Conservation (phyloP, 345 rosid species). For the Kernera saxatilis region DNA sequence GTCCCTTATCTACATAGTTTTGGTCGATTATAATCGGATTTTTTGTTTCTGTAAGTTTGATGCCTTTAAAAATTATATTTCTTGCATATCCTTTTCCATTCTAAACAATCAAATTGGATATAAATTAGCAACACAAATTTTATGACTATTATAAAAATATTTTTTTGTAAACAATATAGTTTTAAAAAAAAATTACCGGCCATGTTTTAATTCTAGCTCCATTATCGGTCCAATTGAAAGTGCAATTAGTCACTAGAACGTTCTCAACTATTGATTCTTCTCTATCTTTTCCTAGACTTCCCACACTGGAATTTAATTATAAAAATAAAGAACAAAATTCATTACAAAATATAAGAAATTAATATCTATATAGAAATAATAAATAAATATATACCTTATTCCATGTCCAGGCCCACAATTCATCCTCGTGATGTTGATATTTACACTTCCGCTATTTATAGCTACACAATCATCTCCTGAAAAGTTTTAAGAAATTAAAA, state of each 20-base stretch:
- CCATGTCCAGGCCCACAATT: slow-evolving; percentile 39
- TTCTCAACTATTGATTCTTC: slow-evolving; percentile 29
- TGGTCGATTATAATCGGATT: slow-evolving; percentile 20
- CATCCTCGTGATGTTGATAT: slow-evolving; percentile 14
- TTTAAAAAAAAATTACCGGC: slow-evolving; percentile 27
- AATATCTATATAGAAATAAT: not conserved
- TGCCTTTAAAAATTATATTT: not conserved
- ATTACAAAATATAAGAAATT: not conserved
- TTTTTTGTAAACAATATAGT: not conserved
- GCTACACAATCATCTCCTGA: slow-evolving; percentile 62
- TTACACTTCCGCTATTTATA: slow-evolving; percentile 20
- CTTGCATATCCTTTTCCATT: slow-evolving; percentile 25
- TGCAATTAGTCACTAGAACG: slow-evolving; percentile 36
- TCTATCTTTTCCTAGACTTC: slow-evolving; percentile 48
- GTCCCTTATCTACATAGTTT: slow-evolving; percentile 10
- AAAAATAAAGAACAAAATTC: not conserved
- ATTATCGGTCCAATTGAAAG: slow-evolving; percentile 30
- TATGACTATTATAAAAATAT: not conserved
- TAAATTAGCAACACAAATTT: not conserved
- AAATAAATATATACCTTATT: slow-evolving; percentile 30
- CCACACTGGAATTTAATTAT: slow-evolving; percentile 34
- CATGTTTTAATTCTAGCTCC: slow-evolving; percentile 64
- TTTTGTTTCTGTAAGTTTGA: slow-evolving; percentile 1
- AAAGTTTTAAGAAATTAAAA: not conserved
- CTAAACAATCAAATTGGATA: not conserved